phyloP scores from a whole-genome alignment of 2,329 filamentous ascomycete genomes.

The Plenodomus biglobosus region DNA sequence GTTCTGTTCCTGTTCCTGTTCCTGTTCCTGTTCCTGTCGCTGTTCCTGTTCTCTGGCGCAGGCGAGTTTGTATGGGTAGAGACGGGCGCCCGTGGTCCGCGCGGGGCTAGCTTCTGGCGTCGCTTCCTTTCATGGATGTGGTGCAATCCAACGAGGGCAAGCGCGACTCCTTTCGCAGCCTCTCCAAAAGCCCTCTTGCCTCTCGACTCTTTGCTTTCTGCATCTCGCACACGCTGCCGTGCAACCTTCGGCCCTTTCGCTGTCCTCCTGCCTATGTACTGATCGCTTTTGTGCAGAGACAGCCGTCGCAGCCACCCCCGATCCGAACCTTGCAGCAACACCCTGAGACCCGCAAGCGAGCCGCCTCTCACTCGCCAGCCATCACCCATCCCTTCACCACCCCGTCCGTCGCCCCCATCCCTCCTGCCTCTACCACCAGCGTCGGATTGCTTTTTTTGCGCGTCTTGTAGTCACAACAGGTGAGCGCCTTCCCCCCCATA shows the following conservation, averaged over 20 bases:
- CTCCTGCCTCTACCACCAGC: neutral
- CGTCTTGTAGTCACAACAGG: neutral
- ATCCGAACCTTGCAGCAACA: constrained; percentile 31
- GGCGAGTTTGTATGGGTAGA: no score
- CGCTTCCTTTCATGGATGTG: constrained; percentile 18
- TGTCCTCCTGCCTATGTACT: constrained; percentile 23
- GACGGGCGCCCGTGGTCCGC: constrained; percentile 17
- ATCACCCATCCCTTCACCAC: constrained; percentile 36
- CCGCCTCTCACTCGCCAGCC: constrained; percentile 30
- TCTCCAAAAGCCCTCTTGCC: constrained; percentile 15
- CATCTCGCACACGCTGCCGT: constrained; percentile 16
- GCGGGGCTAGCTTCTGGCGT: constrained; percentile 19
- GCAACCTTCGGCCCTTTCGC: constrained; percentile 19
- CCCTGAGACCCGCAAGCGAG: constrained; percentile 35
- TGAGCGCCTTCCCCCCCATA: neutral
- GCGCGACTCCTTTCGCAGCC: constrained; percentile 27
- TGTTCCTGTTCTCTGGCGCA: no score
- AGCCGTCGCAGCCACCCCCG: constrained; percentile 23
- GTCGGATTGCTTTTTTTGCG: neutral
- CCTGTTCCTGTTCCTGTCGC: no score
- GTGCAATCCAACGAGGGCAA: constrained; percentile 12
- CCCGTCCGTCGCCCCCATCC: constrained; percentile 6
- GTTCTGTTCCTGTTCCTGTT: no score
- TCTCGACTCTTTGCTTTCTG: constrained; percentile 15
- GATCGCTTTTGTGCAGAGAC: neutral